phyloP scores from a whole-genome alignment of 2,329 filamentous ascomycete genomes.

The Botrytis byssoidea region DNA sequence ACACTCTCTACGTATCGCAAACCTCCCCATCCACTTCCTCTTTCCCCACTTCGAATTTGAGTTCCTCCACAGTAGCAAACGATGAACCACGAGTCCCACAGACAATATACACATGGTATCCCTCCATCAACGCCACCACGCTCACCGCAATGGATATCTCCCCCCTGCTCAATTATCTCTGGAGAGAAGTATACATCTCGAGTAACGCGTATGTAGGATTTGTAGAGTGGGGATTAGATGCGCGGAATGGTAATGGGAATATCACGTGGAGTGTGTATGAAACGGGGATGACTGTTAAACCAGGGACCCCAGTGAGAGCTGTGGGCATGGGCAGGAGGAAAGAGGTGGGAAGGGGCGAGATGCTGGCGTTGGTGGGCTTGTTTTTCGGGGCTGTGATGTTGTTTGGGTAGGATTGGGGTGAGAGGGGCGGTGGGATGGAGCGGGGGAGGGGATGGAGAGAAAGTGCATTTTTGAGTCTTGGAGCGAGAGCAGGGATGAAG shows the following conservation, averaged over 20 bases:
- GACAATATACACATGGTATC: slow-evolving; percentile 10
- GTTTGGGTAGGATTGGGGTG: not conserved
- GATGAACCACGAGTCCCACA: not conserved
- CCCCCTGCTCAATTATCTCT: slow-evolving; percentile 1
- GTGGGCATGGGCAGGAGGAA: not conserved
- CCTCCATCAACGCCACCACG: not conserved
- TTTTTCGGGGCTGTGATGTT: not conserved
- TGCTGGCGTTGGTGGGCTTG: not conserved
- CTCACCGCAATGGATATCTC: not conserved
- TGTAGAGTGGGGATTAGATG: slow-evolving; percentile 12
- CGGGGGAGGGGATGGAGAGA: not conserved
- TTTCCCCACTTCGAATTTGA: not conserved
- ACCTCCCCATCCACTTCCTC: not conserved
- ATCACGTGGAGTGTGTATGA: not conserved
- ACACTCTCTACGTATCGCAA: not conserved
- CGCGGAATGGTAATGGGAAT: not conserved
- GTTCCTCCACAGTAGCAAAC: not conserved
- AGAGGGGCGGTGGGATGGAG: no score
- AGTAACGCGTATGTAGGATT: slow-evolving; percentile 3
- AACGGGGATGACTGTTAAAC: not conserved
- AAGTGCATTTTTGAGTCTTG: no score
- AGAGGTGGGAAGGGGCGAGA: not conserved
- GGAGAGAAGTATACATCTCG: not conserved
- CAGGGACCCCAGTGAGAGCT: not conserved
- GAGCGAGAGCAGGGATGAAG: not conserved